Conservation (phyloP, 2,329 filamentous ascomycete genomes). For the Chaetomium sp. region DNA sequence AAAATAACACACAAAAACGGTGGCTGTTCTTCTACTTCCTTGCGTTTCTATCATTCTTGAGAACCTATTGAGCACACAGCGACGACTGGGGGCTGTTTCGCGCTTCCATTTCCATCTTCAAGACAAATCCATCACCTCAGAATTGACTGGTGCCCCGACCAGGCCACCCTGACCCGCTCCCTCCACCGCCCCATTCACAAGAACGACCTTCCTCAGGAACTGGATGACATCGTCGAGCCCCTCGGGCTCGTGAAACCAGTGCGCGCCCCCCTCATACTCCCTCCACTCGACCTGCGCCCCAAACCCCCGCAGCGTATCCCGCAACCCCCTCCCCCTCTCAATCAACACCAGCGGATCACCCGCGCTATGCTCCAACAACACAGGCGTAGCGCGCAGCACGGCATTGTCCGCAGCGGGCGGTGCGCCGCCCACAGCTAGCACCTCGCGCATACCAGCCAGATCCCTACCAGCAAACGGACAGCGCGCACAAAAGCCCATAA, state of each 20-base stretch:
- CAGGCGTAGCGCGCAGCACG: conserved; percentile 46
- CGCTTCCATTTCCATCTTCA: not conserved
- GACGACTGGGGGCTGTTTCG: too few relatives aligned
- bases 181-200: not conserved
- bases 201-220: conserved; percentile 24
- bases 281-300: conserved; percentile 46
- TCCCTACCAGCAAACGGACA: conserved; percentile 42
- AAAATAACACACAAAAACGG: too few relatives aligned
- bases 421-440: conserved; percentile 38
- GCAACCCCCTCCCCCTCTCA: conserved; percentile 41
- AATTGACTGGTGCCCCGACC: not conserved
- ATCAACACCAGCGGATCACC: conserved; percentile 49
- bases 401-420: conserved; percentile 32
- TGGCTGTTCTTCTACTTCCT: too few relatives aligned
- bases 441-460: conserved; percentile 39
- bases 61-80: too few relatives aligned
- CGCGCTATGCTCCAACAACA: conserved; percentile 49
- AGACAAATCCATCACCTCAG: conserved; percentile 4
- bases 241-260: conserved; percentile 49
- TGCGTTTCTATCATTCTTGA: too few relatives aligned
- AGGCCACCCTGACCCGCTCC: not conserved
- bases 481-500: conserved; percentile 45
- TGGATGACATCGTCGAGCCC: conserved; percentile 46
- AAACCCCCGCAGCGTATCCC: conserved; percentile 42
- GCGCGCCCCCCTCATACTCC: conserved; percentile 47